These are phyloP conservation scores for Houttuynia cordata DNA, from an alignment of 164 flowering plant species.

Conservation along the genomic window DNA sequence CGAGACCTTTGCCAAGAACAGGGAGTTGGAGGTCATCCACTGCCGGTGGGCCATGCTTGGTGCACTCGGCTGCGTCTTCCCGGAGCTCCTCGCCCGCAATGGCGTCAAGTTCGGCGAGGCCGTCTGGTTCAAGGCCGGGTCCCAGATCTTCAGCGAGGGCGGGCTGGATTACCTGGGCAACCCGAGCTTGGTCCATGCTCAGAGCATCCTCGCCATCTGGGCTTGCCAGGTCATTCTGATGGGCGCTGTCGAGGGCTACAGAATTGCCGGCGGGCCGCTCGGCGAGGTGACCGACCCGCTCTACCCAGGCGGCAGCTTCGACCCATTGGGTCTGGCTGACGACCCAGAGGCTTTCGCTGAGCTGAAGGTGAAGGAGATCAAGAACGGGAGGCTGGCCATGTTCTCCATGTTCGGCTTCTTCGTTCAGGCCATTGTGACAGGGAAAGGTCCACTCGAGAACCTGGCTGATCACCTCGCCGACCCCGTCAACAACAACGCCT, in stretches of 20 bases:
- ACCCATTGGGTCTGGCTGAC: conserved; percentile 33
- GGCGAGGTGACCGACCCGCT: conserved; percentile 31
- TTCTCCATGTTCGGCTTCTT: conserved; percentile 42
- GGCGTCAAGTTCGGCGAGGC: conserved; percentile 39
- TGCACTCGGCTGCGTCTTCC: conserved; percentile 36
- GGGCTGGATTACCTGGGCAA: conserved; percentile 36
- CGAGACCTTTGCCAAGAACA: conserved; percentile 42
- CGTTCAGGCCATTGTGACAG: conserved; percentile 35
- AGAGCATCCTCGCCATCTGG: conserved; percentile 38
- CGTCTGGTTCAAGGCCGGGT: conserved; percentile 44
- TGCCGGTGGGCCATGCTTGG: conserved; percentile 45
- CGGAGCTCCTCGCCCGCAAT: conserved; percentile 30
- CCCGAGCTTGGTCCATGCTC: conserved; percentile 37
- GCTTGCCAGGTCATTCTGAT: conserved; percentile 26
- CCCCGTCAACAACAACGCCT: conserved; percentile 35
- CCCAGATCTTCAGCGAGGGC: conserved; percentile 38
- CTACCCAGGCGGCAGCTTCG: conserved; percentile 42
- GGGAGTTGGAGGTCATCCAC: conserved; percentile 40
- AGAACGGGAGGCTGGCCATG: conserved; percentile 41
- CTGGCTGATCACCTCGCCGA: conserved; percentile 32
- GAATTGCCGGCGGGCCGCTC: conserved; percentile 35
- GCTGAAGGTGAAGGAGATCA: conserved; percentile 45
- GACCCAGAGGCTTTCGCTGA: conserved; percentile 42
- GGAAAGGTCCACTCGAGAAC: conserved; percentile 35
- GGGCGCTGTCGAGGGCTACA: conserved; percentile 34